Conservation (phyloP, 2,329 filamentous ascomycete species). For the Penicillium psychrosexuale region DNA sequence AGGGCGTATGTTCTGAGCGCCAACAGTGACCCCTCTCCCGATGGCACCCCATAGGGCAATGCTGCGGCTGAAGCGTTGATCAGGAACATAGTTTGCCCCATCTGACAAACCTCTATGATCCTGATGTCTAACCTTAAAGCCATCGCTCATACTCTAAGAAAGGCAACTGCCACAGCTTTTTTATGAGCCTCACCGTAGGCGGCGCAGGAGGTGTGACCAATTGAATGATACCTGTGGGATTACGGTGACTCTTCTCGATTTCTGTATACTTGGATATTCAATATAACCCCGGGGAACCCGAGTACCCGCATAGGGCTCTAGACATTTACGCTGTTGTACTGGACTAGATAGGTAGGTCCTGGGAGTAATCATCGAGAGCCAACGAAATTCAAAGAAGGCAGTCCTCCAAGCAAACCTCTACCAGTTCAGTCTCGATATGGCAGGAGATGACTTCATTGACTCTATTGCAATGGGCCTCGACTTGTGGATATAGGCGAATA, state of each 20-base stretch:
- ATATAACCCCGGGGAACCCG: background rate
- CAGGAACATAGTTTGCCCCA: constrained; percentile 9
- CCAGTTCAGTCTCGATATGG: background rate
- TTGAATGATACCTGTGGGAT: background rate
- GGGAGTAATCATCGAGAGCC: background rate
- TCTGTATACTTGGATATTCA: background rate
- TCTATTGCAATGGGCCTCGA: background rate
- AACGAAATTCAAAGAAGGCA: background rate
- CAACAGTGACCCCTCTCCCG: constrained; percentile 6
- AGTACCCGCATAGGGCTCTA: background rate
- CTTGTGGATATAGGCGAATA: constrained; percentile 1
- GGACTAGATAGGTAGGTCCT: background rate
- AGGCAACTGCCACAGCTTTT: constrained; percentile 11
- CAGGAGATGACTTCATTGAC: background rate
- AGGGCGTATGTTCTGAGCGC: constrained; percentile 4
- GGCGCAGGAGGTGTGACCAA: constrained; percentile 10
- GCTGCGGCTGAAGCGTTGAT: constrained; percentile 7
- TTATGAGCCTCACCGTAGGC: constrained; percentile 1
- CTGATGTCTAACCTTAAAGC: background rate
- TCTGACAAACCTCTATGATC: constrained; percentile 11
- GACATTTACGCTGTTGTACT: background rate
- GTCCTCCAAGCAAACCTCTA: background rate
- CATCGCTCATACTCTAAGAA: background rate
- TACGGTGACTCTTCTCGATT: background rate
- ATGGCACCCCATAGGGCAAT: constrained; percentile 7